Evolutionary conservation across 495 filamentous ascomycete genomes (phyloP).

Genomic region (Cladorrhinum samala): DNA sequence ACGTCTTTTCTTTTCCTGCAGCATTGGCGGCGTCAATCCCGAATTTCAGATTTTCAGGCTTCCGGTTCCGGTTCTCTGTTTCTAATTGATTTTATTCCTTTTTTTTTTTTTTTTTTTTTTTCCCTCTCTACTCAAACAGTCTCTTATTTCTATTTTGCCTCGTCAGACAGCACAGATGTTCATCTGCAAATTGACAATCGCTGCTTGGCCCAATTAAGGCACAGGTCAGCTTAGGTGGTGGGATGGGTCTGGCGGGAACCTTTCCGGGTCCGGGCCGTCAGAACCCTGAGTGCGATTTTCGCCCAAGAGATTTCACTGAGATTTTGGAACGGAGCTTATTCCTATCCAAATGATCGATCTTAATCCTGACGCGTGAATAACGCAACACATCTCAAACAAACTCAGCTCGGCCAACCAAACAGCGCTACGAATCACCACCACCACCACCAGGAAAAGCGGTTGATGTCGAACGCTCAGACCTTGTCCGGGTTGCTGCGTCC

Average conservation of each 20-base stretch:
- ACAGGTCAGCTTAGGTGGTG: not conserved
- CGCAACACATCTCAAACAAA: no score
- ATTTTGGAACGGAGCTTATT: not conserved
- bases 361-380: no score
- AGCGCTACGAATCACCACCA: not conserved
- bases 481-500: not conserved
- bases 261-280: slow-evolving; percentile 3
- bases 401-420: not conserved
- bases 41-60: not conserved
- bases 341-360: no score
- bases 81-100: not conserved
- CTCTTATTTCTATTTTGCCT: not conserved
- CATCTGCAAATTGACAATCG: not conserved
- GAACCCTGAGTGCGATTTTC: not conserved
- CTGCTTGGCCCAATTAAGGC: not conserved
- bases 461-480: not conserved
- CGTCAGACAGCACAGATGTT: not conserved
- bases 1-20: not conserved
- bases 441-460: not conserved
- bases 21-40: not conserved
- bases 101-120: not conserved
- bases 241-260: not conserved
- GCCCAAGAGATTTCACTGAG: not conserved
- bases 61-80: not conserved
- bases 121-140: not conserved